Percentiles rank a stretch among this genome's conserved stretches.
Evolutionary conservation across 352 stramenopile species (phyloP).

Genomic region (Pythium diclinum): DNA sequence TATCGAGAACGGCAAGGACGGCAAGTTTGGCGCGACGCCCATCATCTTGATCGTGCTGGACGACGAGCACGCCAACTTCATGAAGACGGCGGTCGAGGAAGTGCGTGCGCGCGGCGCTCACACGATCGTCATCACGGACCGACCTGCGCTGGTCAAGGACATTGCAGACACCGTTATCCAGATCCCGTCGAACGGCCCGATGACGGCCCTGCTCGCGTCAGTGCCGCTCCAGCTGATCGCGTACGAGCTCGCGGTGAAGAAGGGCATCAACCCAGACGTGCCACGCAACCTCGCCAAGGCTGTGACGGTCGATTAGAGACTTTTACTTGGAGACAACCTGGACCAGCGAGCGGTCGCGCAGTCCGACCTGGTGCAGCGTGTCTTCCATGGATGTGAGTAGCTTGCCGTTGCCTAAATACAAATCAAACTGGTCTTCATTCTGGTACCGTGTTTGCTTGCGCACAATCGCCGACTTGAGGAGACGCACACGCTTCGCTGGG

Average conservation of each 20-base stretch:
- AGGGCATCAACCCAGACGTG: slow-evolving; percentile 97
- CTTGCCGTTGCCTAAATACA: slow-evolving; percentile 41
- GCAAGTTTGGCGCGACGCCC: slow-evolving; percentile 93
- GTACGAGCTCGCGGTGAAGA: slow-evolving; percentile 97
- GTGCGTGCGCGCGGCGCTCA: slow-evolving; percentile 95
- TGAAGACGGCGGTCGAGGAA: slow-evolving; percentile 94
- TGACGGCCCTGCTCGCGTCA: slow-evolving; percentile 95
- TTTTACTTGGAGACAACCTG: slow-evolving; percentile 34
- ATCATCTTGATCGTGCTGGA: slow-evolving; percentile 98
- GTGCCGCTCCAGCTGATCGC: slow-evolving; percentile 97
- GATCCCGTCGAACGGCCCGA: slow-evolving; percentile 95
- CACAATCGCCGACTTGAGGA: slow-evolving; percentile 49
- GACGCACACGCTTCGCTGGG: slow-evolving; percentile 40
- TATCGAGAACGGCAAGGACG: slow-evolving; percentile 93
- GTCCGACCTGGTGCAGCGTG: slow-evolving; percentile 32
- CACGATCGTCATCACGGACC: slow-evolving; percentile 98
- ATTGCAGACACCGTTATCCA: slow-evolving; percentile 92
- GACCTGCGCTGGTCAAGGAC: slow-evolving; percentile 90
- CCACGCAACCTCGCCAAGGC: slow-evolving; percentile 98
- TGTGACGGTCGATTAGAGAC: slow-evolving; percentile 96
- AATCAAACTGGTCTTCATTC: slow-evolving; percentile 48
- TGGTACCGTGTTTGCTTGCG: slow-evolving; percentile 45
- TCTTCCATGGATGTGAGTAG: slow-evolving; percentile 37
- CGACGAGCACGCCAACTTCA: slow-evolving; percentile 95
- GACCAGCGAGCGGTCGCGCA: slow-evolving; percentile 42